phyloP scores from a whole-genome alignment of 257 asterid species.

The Cordia subcordata region DNA sequence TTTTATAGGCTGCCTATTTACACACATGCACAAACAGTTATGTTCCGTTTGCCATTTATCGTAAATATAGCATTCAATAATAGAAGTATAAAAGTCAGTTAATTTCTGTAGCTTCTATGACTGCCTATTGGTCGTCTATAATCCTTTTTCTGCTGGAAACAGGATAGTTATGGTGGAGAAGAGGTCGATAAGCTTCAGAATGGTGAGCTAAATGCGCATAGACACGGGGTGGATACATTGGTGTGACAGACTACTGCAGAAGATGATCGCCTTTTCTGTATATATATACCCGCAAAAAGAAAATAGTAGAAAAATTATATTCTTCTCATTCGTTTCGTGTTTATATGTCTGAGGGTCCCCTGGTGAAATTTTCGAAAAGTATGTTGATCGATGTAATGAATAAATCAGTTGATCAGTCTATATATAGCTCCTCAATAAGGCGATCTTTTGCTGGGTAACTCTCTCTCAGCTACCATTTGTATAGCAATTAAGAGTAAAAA shows the following conservation, averaged over 20 bases:
- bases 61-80: not conserved
- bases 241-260: conserved; percentile 11
- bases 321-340: conserved; percentile 33
- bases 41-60: no score
- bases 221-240: conserved; percentile 18
- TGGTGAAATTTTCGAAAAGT: not conserved
- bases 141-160: conserved; percentile 5
- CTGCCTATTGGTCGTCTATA: not conserved
- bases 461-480: no score
- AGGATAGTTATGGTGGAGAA: conserved; percentile 31
- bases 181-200: conserved; percentile 36
- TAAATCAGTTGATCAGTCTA: not conserved
- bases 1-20: no score
- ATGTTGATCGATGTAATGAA: conserved; percentile 18
- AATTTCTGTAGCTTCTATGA: not conserved
- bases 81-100: not conserved
- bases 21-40: no score
- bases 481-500: no score
- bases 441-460: not conserved
- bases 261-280: conserved; percentile 25
- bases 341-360: conserved; percentile 12
- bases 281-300: conserved; percentile 28
- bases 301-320: conserved; percentile 11
- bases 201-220: conserved; percentile 25
- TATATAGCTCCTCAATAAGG: not conserved